Conservation (phyloP, 768 basidiomycete species). For the Udeniomyces megalosporus region DNA sequence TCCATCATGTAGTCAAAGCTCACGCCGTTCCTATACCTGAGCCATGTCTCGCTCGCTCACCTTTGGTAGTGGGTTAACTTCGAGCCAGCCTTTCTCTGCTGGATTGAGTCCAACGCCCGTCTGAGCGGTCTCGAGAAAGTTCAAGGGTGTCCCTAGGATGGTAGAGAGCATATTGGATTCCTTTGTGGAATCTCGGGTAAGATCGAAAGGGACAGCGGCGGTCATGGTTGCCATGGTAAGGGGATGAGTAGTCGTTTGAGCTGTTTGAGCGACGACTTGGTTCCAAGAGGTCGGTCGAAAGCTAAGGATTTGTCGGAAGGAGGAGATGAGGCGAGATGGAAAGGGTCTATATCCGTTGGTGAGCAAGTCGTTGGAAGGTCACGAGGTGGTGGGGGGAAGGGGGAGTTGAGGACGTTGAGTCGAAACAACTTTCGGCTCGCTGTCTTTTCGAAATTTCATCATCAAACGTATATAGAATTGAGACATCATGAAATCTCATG, state of each 20-base stretch:
- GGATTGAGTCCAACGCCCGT: not conserved
- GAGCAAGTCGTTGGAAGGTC: too few species aligned
- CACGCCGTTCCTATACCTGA: too few species aligned
- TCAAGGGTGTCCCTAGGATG: constrained; percentile 2
- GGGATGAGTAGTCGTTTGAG: not conserved
- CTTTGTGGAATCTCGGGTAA: not conserved
- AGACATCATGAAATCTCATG: too few species aligned
- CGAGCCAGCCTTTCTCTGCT: constrained; percentile 5
- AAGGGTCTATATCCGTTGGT: too few species aligned
- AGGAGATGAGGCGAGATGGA: too few species aligned
- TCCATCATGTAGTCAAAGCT: too few species aligned
- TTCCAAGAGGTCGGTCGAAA: too few species aligned
- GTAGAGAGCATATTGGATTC: not conserved
- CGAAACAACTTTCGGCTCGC: not conserved
- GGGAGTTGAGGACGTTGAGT: not conserved
- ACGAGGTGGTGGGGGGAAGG: not conserved
- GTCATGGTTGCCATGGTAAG: not conserved
- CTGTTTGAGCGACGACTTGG: too few species aligned
- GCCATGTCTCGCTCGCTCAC: not conserved
- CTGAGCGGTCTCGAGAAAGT: constrained; percentile 1
- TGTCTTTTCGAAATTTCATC: too few species aligned
- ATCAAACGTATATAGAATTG: too few species aligned
- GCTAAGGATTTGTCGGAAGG: too few species aligned
- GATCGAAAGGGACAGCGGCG: not conserved
- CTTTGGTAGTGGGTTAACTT: constrained; percentile 8